Base-by-base conservation (phyloP, 1,139 yeast species). In the Lodderomyces oxycetoniae region DNA sequence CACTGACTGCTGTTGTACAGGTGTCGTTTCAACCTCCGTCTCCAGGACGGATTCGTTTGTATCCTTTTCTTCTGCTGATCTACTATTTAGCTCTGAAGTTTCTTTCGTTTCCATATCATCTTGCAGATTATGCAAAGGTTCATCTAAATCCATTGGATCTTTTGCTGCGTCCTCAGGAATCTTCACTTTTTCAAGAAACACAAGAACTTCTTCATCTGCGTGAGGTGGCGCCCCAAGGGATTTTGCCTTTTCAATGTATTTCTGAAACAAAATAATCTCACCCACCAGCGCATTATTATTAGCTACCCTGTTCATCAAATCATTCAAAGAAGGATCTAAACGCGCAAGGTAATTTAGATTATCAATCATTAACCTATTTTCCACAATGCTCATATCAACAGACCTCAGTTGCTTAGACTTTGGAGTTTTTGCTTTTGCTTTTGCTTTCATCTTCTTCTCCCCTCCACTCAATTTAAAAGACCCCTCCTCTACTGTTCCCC, bases 271-370 rank as follows among this genome's bases (percentile, higher is more conserved):
- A 23, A 74, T 63, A 16, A 89, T 81, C 52, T 87, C 91, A 6
- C 71, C 78, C 1, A 75, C 71, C 0, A 78, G 56, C 0, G 96
- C 95, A 20, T 66, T 68, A 2, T 95, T 95, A 41, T 79, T 73
- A 0, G 97, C 96, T 2, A 89, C 95, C 5, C 70, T 71, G 42
- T 79, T 77, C 96, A 89, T 87, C 35, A 89, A 60, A 2, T 71
- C 61, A 45, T 78, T 81, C 34, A 89, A 58, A 5, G 78, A 70
- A 1, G 75, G 68, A 48, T 88, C 94, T 4, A 71, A 67, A 30
- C 84, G 71, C 0, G 96, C 96, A 55, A 89, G 78, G 2, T 82
- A 69, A 46, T 88, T 88, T 46, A 89, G 68, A 49, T 88, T 85
- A 5, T 80, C 75, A 44, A 89, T 86, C 83, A 88, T 86, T 36